Conservation (phyloP, 306 rosid species). For the Adenanthera pavonina region DNA sequence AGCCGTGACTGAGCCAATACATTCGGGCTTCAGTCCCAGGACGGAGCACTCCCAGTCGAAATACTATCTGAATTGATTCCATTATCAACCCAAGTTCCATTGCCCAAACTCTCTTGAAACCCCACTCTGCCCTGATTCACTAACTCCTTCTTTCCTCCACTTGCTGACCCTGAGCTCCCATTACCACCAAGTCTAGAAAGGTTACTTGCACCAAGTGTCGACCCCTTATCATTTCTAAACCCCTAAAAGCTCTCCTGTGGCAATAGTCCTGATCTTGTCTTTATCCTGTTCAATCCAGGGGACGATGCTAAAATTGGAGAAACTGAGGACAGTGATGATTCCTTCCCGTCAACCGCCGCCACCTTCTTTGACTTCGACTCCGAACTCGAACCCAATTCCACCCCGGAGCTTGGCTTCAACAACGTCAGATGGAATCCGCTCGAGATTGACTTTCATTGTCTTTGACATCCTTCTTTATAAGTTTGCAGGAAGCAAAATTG, state of each 20-base stretch:
- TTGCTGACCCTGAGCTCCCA: conserved; percentile 36
- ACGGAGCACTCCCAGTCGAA: conserved; percentile 56
- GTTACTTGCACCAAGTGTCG: conserved; percentile 64
- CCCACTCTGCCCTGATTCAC: conserved; percentile 52
- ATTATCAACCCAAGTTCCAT: conserved; percentile 54
- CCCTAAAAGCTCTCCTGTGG: conserved; percentile 96
- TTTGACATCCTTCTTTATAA: conserved; percentile 58
- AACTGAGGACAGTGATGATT: conserved; percentile 53
- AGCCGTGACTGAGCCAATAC: conserved; percentile 61
- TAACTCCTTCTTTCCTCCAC: conserved; percentile 59
- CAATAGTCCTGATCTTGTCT: conserved; percentile 97
- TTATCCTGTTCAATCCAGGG: conserved; percentile 51
- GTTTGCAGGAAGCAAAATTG: no score
- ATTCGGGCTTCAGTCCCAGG: conserved; percentile 71
- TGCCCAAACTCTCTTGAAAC: conserved; percentile 50
- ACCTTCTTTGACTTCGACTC: conserved; percentile 45
- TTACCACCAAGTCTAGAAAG: conserved; percentile 57
- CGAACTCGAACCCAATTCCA: conserved; percentile 32
- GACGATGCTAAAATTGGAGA: no score
- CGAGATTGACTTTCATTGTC: conserved; percentile 53
- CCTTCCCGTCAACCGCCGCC: conserved; percentile 47
- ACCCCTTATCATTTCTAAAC: conserved; percentile 67
- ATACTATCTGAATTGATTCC: conserved; percentile 59
- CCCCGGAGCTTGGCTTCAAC: conserved; percentile 28
- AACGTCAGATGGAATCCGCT: conserved; percentile 39